Evolutionary conservation across 2,329 filamentous ascomycete species (phyloP).

Genomic region (Colletotrichum somersetense): DNA sequence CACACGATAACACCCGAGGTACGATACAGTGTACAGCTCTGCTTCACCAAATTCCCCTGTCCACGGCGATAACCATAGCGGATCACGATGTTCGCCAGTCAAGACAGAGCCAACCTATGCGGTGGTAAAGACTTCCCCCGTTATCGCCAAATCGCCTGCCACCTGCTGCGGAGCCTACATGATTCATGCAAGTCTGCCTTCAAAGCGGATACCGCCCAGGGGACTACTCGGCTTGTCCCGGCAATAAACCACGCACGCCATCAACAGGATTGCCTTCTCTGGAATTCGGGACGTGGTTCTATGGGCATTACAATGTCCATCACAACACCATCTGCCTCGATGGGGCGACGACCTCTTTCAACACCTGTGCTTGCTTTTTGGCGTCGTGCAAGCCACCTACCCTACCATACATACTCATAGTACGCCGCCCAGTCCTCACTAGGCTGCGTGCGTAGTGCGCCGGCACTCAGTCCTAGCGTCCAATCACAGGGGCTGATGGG

Average conservation of each 20-base stretch:
- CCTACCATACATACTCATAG: not conserved
- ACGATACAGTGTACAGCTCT: not conserved
- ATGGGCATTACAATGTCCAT: not conserved
- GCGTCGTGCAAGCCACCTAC: conserved; percentile 20
- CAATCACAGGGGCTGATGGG: conserved; percentile 7
- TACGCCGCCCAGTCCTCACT: conserved; percentile 10
- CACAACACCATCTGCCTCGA: not conserved
- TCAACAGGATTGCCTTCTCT: not conserved
- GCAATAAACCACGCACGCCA: not conserved
- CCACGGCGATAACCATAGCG: not conserved
- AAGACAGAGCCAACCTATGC: not conserved
- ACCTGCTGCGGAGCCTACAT: not conserved
- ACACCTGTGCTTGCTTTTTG: conserved; percentile 6
- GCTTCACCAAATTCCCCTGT: not conserved
- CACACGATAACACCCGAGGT: not conserved
- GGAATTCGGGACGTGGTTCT: not conserved
- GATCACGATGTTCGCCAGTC: not conserved
- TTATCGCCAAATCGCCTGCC: not conserved
- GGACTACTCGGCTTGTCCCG: not conserved
- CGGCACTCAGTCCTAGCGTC: conserved; percentile 23
- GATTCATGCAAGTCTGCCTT: not conserved
- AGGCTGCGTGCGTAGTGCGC: conserved; percentile 26
- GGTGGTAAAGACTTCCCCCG: not conserved
- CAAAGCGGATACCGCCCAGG: not conserved
- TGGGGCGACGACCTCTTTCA: not conserved